A percentile compares a stretch with the other conserved stretches of the same genome.
Conservation (phyloP, 139 green algal genomes). For the Chlorella sp. region DNA sequence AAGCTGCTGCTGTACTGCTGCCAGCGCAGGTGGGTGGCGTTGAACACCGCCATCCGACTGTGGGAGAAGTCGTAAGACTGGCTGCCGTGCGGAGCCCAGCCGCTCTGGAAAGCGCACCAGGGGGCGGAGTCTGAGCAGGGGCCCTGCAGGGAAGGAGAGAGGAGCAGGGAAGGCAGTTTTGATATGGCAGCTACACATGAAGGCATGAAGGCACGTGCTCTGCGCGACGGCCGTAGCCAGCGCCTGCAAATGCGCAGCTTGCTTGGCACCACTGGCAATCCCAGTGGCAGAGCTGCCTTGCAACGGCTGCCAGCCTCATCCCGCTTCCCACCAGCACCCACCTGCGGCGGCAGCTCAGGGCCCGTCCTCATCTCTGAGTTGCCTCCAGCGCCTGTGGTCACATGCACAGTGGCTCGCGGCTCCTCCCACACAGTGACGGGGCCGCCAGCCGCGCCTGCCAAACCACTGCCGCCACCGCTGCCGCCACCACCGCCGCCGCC, state of each 20-base stretch:
- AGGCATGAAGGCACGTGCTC: not conserved
- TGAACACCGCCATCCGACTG: constrained; percentile 7
- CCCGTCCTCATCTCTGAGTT: constrained; percentile 30
- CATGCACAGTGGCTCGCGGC: constrained; percentile 30
- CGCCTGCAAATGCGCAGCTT: no score
- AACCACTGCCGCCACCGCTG: no score
- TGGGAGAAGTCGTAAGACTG: constrained; percentile 25
- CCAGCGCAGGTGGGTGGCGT: constrained; percentile 42
- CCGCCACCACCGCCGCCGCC: no score
- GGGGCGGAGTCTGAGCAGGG: constrained; percentile 13
- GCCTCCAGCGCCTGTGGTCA: constrained; percentile 24
- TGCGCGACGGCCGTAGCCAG: not conserved
- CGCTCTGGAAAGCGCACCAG: constrained; percentile 45
- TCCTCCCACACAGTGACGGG: not conserved
- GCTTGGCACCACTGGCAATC: no score
- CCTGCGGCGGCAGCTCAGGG: not conserved
- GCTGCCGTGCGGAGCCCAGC: not conserved
- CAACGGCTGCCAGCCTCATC: no score
- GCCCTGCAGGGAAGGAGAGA: not conserved
- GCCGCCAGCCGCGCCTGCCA: no score
- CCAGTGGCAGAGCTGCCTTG: no score
- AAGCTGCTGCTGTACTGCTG: constrained; percentile 25
- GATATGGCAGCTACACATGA: not conserved
- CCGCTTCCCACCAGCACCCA: not conserved
- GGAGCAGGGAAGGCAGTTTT: not conserved